Conservation (phyloP, 345 rosid genomes). For the Hirschfeldia incana region DNA sequence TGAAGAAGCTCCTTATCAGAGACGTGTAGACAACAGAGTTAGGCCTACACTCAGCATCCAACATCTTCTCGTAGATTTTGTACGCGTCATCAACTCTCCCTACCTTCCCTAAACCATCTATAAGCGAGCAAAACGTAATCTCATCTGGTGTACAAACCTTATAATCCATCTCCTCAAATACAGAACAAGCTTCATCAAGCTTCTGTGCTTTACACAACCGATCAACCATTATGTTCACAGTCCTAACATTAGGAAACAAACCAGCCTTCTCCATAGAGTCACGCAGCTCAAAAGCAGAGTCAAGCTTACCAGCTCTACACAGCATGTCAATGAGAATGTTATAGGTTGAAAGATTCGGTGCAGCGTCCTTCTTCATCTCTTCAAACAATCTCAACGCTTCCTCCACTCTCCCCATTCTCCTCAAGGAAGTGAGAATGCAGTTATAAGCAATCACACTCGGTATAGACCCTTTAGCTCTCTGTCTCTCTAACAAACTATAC, state of each 20-base stretch:
- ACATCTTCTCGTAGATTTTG: constrained; percentile 79
- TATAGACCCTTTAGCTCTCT: constrained; percentile 81
- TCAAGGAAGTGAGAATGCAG: constrained; percentile 86
- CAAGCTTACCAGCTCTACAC: constrained; percentile 70
- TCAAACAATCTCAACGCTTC: constrained; percentile 77
- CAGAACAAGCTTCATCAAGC: constrained; percentile 77
- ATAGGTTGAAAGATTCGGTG: constrained; percentile 72
- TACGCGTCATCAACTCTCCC: constrained; percentile 94
- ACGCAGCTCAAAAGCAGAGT: constrained; percentile 61
- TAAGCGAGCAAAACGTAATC: constrained; percentile 83
- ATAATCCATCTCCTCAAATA: constrained; percentile 77
- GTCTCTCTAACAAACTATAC: constrained; percentile 75
- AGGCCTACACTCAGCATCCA: constrained; percentile 62
- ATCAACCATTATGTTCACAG: constrained; percentile 92
- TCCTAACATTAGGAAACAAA: constrained; percentile 77
- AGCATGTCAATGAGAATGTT: constrained; percentile 84
- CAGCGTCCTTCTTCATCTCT: constrained; percentile 85
- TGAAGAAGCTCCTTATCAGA: constrained; percentile 84
- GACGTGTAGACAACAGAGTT: constrained; percentile 73
- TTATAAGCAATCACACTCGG: constrained; percentile 89
- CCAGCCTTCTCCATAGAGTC: constrained; percentile 88
- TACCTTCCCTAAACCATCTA: constrained; percentile 86
- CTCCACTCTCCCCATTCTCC: constrained; percentile 58
- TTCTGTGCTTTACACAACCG: constrained; percentile 85
- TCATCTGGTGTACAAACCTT: constrained; percentile 74